phyloP scores from a whole-genome alignment of 768 basidiomycete species.

The Leccinum subgranulosum region DNA sequence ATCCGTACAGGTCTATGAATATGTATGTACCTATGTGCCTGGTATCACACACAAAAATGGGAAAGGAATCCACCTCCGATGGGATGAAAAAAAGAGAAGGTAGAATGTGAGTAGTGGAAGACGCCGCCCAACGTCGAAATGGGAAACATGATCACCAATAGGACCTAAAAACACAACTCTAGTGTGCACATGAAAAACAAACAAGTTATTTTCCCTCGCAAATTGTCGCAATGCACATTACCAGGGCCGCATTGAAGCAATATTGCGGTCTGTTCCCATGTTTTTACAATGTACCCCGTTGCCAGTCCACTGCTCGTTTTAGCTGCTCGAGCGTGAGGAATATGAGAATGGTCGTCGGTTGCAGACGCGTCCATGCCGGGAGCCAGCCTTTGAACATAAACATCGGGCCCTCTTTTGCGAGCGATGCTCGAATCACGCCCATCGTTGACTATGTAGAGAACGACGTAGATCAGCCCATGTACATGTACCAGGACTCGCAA shows the following conservation, averaged over 20 bases:
- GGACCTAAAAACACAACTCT: not conserved
- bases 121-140: not conserved
- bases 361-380: conserved; percentile 81
- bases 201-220: not conserved
- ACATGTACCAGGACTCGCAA: not conserved
- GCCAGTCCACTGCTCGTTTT: conserved; percentile 67
- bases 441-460: conserved; percentile 56
- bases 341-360: conserved; percentile 86
- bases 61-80: not conserved
- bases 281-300: conserved; percentile 34
- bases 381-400: conserved; percentile 96
- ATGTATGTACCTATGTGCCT: not conserved
- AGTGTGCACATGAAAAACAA: not conserved
- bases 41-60: no score
- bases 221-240: no score
- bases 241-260: no score
- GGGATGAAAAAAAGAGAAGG: not conserved
- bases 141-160: not conserved
- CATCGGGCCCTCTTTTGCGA: conserved; percentile 74
- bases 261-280: not conserved
- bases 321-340: conserved; percentile 83
- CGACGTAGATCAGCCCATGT: not conserved
- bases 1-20: conserved; percentile 1
- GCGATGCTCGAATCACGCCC: conserved; percentile 61
- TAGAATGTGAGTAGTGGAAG: no score